Evolutionary conservation across 2,329 filamentous ascomycete species (phyloP), one percentile per base, ranked within the genome.

Genomic region (Phoma sp.): DNA sequence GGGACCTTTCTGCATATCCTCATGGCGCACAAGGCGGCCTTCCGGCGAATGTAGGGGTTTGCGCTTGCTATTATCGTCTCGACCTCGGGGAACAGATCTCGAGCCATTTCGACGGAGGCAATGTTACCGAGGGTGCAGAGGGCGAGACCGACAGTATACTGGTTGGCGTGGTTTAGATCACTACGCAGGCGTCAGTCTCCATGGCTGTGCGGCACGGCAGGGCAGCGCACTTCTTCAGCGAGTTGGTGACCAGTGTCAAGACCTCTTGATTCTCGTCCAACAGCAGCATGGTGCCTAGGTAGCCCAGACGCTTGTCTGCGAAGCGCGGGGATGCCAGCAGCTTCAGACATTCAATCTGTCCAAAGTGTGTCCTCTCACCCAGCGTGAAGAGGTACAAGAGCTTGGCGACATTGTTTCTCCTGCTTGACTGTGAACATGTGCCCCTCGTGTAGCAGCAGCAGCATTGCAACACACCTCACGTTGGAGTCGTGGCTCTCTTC

Each of bases 191-290:
- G 50, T 71, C 39, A 72, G 65, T 56, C 53, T 29, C 6, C n/a
- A 9, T 9, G 8, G 12, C 4, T 8, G n/a, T 4, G 9, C 8
- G 5, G n/a, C 3, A 10, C 4, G 13, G 29, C 6, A 24, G 4
- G 13, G 8, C 17, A 6, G 71, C 82, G 58, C 83, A 96, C 93
- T 98, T 99, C 77, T 98, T 95, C 63, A 99, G 79, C 10, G 95
- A 99, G 77, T 99, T 99, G 31, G 95, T 99, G 55, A 99, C 96
- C 57, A 99, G 81, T 1, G 95, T 99, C 71, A 99, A 77, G 19
- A 99, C 96, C 77, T 99, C 96, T 76, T 99, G 95, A 70, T 99
- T 99, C 82, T 99, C 95, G 75, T 99, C 95, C 59, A 99, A 82
- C 63, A 99, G 79, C 73, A 99, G 79, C 87, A 97, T 99, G 17